Evolutionary conservation across 2,329 filamentous ascomycete species (phyloP), one percentile per base, ranked within the genome.

Genomic region (Penicillium thymicola): DNA sequence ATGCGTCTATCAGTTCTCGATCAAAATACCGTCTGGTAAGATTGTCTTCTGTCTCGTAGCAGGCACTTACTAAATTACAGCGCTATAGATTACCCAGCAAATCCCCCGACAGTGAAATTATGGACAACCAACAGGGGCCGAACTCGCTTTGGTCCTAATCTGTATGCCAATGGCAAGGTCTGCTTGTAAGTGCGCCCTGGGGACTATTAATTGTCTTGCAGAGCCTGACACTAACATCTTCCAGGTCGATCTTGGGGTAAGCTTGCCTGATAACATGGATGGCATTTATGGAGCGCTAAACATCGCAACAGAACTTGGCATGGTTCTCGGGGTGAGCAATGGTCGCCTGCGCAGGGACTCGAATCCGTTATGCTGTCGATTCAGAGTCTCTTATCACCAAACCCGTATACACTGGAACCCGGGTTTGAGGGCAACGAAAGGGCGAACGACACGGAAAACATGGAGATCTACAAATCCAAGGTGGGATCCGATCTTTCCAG

Each of bases 311-410:
- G 92, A 56, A 99, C 94, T 71, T 99, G 94, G 94, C 84, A 89
- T 48, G 92, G 92, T 28, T 89, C 96, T 69, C 83, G 85, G 16
- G 91, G 92, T 54, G 94, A 97, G 74, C 87, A 97, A 72, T 99
- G 94, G 94, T 97, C 92, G 16, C 92, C 92, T 16, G 94, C 93
- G 0, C 94, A 97, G 72, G 93, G 94, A 7, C 80, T 99, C 1
- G 94, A 97, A 72, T 97, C 93, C 0, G 90, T 97, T 47, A 76
- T 99, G 46, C 85, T 97, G 51, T 97, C 93, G 5, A 97, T 99
- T 55, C 94, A 99, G 75, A 97, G 92, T 72, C 80, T 99, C 43
- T 92, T 99, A 88, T 96, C 92, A 1, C 78, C 85, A 28, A 96
- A 97, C 66, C 94, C 93, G 0, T 97, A 96, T 74, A 90, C 94